Base-by-base conservation (phyloP, 257 asterid species). In the Solanum pennellii region DNA sequence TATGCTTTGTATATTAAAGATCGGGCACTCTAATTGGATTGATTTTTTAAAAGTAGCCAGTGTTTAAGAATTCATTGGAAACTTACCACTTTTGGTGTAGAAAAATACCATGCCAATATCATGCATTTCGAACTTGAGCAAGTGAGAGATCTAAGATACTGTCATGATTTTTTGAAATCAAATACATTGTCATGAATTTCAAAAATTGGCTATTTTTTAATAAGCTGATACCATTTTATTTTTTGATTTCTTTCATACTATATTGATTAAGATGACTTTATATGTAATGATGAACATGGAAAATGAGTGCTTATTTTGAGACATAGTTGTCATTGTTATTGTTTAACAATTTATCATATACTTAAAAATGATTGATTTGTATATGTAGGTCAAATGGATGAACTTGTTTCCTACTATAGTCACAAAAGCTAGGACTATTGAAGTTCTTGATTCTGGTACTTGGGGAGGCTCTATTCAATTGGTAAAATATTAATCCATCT, bases 351-450 rank as follows among this genome's bases (percentile, higher is more conserved):
- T n/a, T 12, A 66, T 66, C 37, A 66, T 66, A 66, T 66, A 66
- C 74, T 66, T 29, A 25, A 69, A 13, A 49, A 18, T 75, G 25
- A 6, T 11, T 3, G 10, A 41, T 80, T n/a, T 60, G 23, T 71
- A 56, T 80, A 84, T 90, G 82, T 91, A 95, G 98, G 83, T 89
- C 77, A 93, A 93, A 87, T 94, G 94, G 96, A 91, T 87, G 92
- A 94, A 93, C 16, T 65, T 92, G 89, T 93, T 96, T 87, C 94
- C 96, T 60, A 91, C 93, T 14, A 92, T 94, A 44, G 94, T 94
- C 87, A 89, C 89, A 6, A 88, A 91, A 83, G 95, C 95, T 12
- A 90, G 86, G 86, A 92, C 89, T 68, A 80, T 94, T 89, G 93
- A 92, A 88, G 89, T 88, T 37, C 52, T 93, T 69, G 94, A 94